Evolutionary conservation across 176 grass and related monocot species (phyloP).

Genomic region (Aegilops sharonensis): DNA sequence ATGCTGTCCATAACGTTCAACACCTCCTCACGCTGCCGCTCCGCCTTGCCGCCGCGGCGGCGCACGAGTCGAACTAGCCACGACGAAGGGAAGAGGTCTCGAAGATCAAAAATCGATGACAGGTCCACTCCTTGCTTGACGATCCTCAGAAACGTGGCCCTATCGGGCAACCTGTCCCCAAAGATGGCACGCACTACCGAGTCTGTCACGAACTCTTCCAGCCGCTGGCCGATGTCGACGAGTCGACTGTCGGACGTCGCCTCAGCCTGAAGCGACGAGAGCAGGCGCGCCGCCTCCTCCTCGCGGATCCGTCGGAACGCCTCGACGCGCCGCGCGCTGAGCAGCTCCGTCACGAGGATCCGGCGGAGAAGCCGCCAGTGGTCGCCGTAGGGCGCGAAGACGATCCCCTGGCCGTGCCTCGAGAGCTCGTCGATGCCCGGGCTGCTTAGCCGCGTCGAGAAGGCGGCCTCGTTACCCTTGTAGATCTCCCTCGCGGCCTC

Average conservation of each 20-base stretch:
- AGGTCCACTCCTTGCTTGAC: neutral
- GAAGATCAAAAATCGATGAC: conserved; percentile 13
- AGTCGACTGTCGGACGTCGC: neutral
- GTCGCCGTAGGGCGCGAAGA: conserved; percentile 38
- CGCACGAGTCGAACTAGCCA: neutral
- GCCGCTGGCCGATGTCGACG: neutral
- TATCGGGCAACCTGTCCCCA: neutral
- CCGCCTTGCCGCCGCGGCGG: neutral
- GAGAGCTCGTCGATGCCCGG: conserved; percentile 10
- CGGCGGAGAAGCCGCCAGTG: conserved; percentile 37
- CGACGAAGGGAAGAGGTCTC: conserved; percentile 36
- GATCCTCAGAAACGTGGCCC: neutral
- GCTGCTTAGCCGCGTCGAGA: conserved; percentile 1
- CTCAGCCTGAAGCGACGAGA: neutral
- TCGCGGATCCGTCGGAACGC: conserved; percentile 28
- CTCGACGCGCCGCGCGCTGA: conserved; percentile 29
- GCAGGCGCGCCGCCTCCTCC: conserved; percentile 20
- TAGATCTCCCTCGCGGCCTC: conserved; percentile 25
- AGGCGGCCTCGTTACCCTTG: conserved; percentile 34
- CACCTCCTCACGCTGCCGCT: neutral
- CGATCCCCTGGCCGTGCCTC: conserved; percentile 12
- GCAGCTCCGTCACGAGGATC: conserved; percentile 29
- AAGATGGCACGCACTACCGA: conserved; percentile 14
- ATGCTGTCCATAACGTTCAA: neutral
- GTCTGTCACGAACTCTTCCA: conserved; percentile 11